These are phyloP conservation scores for Cyclotella kingstonii DNA, from an alignment of 108 stramenopile species.

Conservation along the genomic window DNA sequence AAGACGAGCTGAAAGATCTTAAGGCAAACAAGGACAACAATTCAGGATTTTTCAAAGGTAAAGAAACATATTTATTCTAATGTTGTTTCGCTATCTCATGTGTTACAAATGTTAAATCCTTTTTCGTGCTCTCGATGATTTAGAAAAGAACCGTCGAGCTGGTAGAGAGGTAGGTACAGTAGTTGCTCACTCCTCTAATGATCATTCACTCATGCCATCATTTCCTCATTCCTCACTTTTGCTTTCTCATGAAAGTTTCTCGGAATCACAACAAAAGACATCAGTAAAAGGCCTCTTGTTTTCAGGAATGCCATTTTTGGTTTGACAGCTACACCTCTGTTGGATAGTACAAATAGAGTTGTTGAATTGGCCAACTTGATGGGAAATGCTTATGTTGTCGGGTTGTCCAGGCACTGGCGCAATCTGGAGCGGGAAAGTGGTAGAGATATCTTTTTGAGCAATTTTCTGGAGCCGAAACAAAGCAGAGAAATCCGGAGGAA, in stretches of 20 bases:
- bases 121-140: too few species aligned
- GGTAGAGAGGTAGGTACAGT: slow-evolving; percentile 29
- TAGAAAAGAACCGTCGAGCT: slow-evolving; percentile 62
- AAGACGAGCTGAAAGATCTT: slow-evolving; percentile 42
- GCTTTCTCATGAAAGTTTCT: slow-evolving; percentile 34
- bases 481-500: slow-evolving; percentile 63
- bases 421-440: slow-evolving; percentile 60
- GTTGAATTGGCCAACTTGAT: slow-evolving; percentile 77
- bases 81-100: too few species aligned
- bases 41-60: slow-evolving; percentile 31
- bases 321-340: slow-evolving; percentile 70
- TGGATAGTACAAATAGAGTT: slow-evolving; percentile 66
- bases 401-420: slow-evolving; percentile 67
- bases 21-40: slow-evolving; percentile 32
- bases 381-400: slow-evolving; percentile 68
- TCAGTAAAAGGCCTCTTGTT: slow-evolving; percentile 50
- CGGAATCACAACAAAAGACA: slow-evolving; percentile 62
- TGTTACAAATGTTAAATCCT: too few species aligned
- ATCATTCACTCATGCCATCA: background rate
- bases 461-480: slow-evolving; percentile 56
- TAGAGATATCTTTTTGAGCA: slow-evolving; percentile 63
- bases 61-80: too few species aligned
- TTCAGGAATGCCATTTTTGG: slow-evolving; percentile 60
- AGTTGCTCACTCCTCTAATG: background rate
- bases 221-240: background rate